A percentile compares a stretch with the other conserved stretches of the same genome.
phyloP scores from a whole-genome alignment of 1,284 basidiomycete genomes.

The Ceratobasidium sp. region DNA sequence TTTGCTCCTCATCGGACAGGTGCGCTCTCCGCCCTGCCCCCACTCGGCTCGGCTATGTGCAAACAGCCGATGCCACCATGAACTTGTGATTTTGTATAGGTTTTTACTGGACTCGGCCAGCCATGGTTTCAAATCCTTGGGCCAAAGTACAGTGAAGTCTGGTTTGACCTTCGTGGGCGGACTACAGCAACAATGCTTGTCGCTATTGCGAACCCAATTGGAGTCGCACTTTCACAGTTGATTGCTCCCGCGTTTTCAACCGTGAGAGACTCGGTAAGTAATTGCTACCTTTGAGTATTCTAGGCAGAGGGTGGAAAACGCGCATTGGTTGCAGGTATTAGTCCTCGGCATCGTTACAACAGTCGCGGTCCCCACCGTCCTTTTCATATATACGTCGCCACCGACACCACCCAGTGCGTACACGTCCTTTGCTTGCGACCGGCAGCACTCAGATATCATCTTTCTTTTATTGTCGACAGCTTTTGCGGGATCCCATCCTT shows the following conservation, averaged over 20 bases:
- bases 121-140: conserved; percentile 77
- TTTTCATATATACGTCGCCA: conserved; percentile 70
- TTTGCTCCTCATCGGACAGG: conserved; percentile 78
- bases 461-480: conserved; percentile 59
- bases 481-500: conserved; percentile 71
- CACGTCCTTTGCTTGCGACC: background rate
- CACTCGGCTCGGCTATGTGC: background rate
- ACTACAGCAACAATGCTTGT: conserved; percentile 85
- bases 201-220: conserved; percentile 75
- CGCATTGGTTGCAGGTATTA: conserved; percentile 67
- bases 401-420: conserved; percentile 80
- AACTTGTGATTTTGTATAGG: conserved; percentile 56
- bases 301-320: conserved; percentile 40
- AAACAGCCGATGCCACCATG: conserved; percentile 14
- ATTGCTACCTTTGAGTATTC: background rate
- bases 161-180: conserved; percentile 79
- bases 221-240: conserved; percentile 73
- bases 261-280: conserved; percentile 68
- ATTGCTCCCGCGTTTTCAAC: conserved; percentile 73
- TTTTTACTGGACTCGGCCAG: conserved; percentile 69
- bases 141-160: conserved; percentile 79
- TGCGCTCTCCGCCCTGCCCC: conserved; percentile 53
- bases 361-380: conserved; percentile 66
- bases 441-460: background rate
- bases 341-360: conserved; percentile 78